Evolutionary conservation across 495 filamentous ascomycete species (phyloP).

Genomic region (Neurospora africana): DNA sequence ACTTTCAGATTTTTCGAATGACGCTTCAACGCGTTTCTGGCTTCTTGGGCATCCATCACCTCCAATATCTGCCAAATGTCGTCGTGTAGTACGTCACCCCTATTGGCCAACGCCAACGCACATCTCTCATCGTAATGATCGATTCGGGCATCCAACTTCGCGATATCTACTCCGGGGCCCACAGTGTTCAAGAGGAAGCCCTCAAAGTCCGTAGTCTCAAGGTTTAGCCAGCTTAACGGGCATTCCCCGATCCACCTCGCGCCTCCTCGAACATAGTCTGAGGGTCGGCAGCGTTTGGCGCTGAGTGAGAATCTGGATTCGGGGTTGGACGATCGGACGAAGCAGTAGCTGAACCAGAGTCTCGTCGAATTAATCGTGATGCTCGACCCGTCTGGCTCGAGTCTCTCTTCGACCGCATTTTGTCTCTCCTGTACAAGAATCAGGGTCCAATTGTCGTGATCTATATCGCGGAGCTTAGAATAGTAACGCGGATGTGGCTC

Average conservation of each 20-base stretch:
- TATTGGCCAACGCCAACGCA: neutral
- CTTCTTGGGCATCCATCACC: neutral
- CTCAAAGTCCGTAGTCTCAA: neutral
- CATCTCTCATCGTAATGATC: neutral
- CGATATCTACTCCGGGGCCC: neutral
- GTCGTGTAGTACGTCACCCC: neutral
- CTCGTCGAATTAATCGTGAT: neutral
- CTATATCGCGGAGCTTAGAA: neutral
- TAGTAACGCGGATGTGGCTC: neutral
- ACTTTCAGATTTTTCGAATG: neutral
- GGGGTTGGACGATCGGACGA: neutral
- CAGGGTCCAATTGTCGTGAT: neutral
- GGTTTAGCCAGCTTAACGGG: neutral
- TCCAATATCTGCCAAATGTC: neutral
- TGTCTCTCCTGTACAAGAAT: neutral
- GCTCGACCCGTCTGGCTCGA: neutral
- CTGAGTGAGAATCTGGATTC: neutral
- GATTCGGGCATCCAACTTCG: neutral
- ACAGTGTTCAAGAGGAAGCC: neutral
- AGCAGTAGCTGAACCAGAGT: neutral
- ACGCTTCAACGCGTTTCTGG: neutral
- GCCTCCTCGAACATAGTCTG: neutral
- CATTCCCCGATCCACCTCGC: neutral
- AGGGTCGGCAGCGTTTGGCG: neutral
- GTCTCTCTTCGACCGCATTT: neutral